These are phyloP conservation scores for Bauhinia variegata DNA, from an alignment of 306 rosid species.

Conservation along the genomic window DNA sequence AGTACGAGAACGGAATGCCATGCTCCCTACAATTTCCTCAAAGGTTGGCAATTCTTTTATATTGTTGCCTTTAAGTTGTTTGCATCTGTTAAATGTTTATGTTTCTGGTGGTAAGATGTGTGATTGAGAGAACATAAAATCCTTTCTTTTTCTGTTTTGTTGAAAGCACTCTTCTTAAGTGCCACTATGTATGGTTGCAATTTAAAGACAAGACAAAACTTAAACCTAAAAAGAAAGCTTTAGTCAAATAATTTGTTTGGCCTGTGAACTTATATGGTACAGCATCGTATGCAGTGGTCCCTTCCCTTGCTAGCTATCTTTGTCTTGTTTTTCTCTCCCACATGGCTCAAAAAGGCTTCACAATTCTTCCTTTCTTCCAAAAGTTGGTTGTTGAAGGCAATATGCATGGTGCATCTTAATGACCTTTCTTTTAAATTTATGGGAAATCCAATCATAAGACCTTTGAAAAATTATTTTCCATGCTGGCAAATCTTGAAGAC, in stretches of 20 bases:
- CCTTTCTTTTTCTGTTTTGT: slow-evolving; percentile 26
- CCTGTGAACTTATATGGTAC: not conserved
- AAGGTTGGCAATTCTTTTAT: slow-evolving; percentile 60
- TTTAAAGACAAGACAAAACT: not conserved
- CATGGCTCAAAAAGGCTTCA: not conserved
- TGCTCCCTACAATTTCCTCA: slow-evolving; percentile 97
- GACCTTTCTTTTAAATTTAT: not conserved
- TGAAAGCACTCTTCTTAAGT: not conserved
- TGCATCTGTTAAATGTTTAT: slow-evolving; percentile 11
- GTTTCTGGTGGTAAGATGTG: slow-evolving; percentile 7
- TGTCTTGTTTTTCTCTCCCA: not conserved
- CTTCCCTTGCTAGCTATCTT: not conserved
- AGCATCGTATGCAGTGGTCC: not conserved
- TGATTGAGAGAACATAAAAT: not conserved
- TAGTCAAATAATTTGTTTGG: not conserved
- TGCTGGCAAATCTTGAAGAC: not conserved
- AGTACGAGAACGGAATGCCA: slow-evolving; percentile 89
- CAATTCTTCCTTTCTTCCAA: not conserved
- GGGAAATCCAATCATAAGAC: not conserved
- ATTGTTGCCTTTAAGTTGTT: slow-evolving; percentile 14
- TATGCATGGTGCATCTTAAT: not conserved
- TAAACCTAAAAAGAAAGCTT: not conserved
- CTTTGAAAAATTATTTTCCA: not conserved
- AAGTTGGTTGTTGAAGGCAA: not conserved
- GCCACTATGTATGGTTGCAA: not conserved